phyloP scores from a whole-genome alignment of 2,329 filamentous ascomycete genomes.

The Corynespora cassiicola region DNA sequence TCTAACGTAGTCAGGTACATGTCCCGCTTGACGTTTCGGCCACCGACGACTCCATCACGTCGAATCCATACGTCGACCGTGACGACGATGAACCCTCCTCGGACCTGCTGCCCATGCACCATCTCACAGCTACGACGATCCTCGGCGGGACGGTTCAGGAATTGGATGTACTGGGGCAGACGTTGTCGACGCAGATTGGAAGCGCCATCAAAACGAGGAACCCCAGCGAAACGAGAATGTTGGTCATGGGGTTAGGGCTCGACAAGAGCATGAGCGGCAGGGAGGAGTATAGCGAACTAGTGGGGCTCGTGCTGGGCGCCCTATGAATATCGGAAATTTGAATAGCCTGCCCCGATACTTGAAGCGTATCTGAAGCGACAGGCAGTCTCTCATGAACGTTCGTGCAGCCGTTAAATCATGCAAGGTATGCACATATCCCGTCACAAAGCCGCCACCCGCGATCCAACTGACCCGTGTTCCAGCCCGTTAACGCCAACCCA shows the following conservation, averaged over 20 bases:
- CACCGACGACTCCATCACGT: conserved; percentile 66
- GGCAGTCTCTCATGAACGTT: too few relatives aligned
- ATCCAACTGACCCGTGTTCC: too few relatives aligned
- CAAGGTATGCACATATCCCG: too few relatives aligned
- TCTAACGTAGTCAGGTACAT: too few relatives aligned
- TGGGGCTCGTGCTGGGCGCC: conserved; percentile 49
- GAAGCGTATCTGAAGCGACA: too few relatives aligned
- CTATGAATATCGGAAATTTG: too few relatives aligned
- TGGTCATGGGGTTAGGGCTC: conserved; percentile 66
- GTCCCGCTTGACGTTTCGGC: conserved; percentile 76
- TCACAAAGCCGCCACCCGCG: too few relatives aligned
- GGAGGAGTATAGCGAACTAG: conserved; percentile 51
- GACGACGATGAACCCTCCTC: conserved; percentile 46
- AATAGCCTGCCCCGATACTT: too few relatives aligned
- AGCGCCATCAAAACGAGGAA: conserved; percentile 76
- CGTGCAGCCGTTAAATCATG: too few relatives aligned
- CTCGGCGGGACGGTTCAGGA: conserved; percentile 82
- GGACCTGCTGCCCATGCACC: conserved; percentile 74
- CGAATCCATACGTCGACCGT: conserved; percentile 51
- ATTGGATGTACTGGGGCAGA: conserved; percentile 82
- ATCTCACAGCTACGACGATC: conserved; percentile 85
- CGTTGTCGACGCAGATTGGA: conserved; percentile 88
- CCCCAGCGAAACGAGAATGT: conserved; percentile 65
- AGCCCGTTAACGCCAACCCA: conserved; percentile 32
- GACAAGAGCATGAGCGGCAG: conserved; percentile 59